phyloP scores from a whole-genome alignment of 73 alveolate genomes.

The Paramecium pentaurelia region DNA sequence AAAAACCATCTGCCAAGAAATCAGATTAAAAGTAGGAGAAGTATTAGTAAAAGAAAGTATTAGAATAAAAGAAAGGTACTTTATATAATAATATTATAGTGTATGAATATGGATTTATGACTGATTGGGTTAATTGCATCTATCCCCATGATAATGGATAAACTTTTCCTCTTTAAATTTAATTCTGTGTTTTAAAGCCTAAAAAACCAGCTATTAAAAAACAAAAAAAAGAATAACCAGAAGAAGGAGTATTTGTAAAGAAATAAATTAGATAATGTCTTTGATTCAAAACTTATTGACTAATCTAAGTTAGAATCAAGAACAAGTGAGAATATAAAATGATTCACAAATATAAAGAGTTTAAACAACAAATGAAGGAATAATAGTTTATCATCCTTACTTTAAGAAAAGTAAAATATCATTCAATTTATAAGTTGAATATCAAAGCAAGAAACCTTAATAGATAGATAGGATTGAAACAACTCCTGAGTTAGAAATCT shows the following conservation, averaged over 20 bases:
- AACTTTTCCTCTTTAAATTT: background rate
- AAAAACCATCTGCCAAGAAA: background rate
- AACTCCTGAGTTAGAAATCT: background rate
- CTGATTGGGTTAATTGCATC: conserved; percentile 30
- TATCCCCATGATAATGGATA: conserved; percentile 34
- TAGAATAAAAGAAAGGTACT: background rate
- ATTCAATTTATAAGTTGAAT: background rate
- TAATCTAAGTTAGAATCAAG: background rate
- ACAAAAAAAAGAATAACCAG: background rate
- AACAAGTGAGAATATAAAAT: background rate
- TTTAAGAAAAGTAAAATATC: background rate
- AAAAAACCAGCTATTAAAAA: background rate
- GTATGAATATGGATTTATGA: background rate
- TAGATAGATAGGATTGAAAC: background rate
- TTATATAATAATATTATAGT: background rate
- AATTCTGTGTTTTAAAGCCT: conserved; percentile 39
- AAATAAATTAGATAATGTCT: background rate
- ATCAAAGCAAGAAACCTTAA: background rate
- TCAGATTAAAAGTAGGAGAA: background rate
- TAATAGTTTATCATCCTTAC: background rate
- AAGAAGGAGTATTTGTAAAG: conserved; percentile 10
- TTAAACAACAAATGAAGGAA: background rate
- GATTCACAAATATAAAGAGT: background rate
- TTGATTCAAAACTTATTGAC: background rate
- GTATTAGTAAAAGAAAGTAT: background rate